These are phyloP conservation scores for Choanephora cucurbitarum DNA, from an alignment of 371 early-diverging fungal species.

Conservation along the genomic window DNA sequence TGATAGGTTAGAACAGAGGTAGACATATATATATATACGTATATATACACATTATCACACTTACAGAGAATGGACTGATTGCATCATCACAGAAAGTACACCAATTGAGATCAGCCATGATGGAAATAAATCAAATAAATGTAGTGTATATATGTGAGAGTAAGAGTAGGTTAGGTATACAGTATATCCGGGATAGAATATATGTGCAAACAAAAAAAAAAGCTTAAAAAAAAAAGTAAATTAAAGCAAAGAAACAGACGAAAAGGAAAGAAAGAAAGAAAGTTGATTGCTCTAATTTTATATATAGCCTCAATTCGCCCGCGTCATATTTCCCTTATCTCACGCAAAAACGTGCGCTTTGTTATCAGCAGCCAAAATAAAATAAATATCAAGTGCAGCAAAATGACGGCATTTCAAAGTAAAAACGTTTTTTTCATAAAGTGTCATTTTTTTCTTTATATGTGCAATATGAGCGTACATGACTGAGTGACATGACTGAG, in stretches of 20 bases:
- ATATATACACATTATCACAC: no score
- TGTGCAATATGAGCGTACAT: no score
- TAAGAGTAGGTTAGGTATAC: background rate
- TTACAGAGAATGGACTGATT: slow-evolving; percentile 40
- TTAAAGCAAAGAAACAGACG: no score
- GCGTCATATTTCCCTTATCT: slow-evolving; percentile 1
- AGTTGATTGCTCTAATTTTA: background rate
- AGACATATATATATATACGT: no score
- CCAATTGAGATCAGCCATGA: slow-evolving; percentile 40
- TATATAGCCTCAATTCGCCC: background rate
- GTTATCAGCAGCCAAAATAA: background rate
- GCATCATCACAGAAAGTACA: slow-evolving; percentile 47
- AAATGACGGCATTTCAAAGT: background rate
- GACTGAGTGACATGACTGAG: no score
- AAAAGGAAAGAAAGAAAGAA: slow-evolving; percentile 1
- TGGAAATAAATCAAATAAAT: no score
- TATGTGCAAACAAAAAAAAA: background rate
- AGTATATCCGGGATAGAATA: background rate
- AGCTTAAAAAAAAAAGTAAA: slow-evolving; percentile 1
- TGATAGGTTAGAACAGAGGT: background rate
- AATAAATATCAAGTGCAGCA: no score
- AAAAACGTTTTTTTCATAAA: slow-evolving; percentile 1
- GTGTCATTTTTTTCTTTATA: no score
- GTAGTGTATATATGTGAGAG: background rate
- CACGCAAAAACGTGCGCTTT: slow-evolving; percentile 1